Conservation (phyloP, 2,329 filamentous ascomycete species). For the Pseudocercospora cruenta region DNA sequence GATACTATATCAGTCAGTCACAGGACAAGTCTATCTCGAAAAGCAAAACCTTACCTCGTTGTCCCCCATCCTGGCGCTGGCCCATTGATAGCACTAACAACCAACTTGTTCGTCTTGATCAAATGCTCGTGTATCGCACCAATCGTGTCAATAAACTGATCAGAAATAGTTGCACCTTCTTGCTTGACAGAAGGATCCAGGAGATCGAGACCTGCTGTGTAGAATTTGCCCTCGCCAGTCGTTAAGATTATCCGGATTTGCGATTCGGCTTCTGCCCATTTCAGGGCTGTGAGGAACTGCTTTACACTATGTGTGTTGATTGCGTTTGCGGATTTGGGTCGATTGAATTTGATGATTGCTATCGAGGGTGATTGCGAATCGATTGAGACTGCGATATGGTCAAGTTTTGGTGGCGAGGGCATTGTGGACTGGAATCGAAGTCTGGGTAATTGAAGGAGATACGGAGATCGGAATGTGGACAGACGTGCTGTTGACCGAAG, state of each 20-base stretch:
- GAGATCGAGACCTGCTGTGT: slow-evolving; percentile 29
- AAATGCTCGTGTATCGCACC: slow-evolving; percentile 24
- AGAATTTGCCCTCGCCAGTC: slow-evolving; percentile 31
- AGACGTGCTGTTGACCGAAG: not conserved
- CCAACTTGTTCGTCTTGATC: slow-evolving; percentile 28
- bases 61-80: slow-evolving; percentile 27
- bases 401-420: slow-evolving; percentile 20
- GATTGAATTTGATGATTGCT: slow-evolving; percentile 29
- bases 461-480: not conserved
- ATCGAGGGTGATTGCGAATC: slow-evolving; percentile 22
- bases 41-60: not conserved
- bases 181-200: slow-evolving; percentile 25
- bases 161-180: slow-evolving; percentile 25
- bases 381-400: slow-evolving; percentile 24
- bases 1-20: slow-evolving; percentile 6
- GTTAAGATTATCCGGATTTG: slow-evolving; percentile 28
- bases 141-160: slow-evolving; percentile 23
- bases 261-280: slow-evolving; percentile 24
- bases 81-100: slow-evolving; percentile 29
- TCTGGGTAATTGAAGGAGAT: not conserved
- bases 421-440: slow-evolving; percentile 20
- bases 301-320: slow-evolving; percentile 24
- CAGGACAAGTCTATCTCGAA: not conserved
- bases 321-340: slow-evolving; percentile 30
- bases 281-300: slow-evolving; percentile 26